phyloP scores from a whole-genome alignment of 129 eudicot species.

The carrot (Daucus carota) region DNA sequence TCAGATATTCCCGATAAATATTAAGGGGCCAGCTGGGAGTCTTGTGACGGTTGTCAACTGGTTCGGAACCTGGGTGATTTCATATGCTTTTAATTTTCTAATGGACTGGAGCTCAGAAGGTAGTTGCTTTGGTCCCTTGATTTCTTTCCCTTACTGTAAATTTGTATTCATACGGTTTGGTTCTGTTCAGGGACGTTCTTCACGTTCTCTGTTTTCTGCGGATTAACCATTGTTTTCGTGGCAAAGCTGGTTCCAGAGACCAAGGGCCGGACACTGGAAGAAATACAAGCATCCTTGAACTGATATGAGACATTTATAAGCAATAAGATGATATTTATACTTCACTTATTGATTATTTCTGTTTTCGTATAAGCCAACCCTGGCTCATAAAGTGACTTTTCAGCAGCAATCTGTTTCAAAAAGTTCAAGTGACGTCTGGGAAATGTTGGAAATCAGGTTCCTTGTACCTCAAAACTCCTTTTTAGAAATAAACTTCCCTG shows the following conservation, averaged over 20 bases:
- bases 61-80: conserved; percentile 81
- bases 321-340: background rate
- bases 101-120: conserved; percentile 72
- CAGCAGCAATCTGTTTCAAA: background rate
- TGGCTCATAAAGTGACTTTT: background rate
- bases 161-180: background rate
- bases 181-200: conserved; percentile 66
- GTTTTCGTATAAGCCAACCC: background rate
- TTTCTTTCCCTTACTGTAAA: too few species aligned
- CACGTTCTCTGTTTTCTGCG: conserved; percentile 41
- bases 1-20: conserved; percentile 87
- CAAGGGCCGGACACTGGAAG: conserved; percentile 52
- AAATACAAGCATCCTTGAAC: conserved; percentile 48
- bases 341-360: background rate
- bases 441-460: background rate
- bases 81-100: conserved; percentile 68
- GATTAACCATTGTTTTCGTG: conserved; percentile 56
- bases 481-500: background rate
- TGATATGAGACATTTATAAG: background rate
- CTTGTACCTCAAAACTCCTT: background rate
- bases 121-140: too few species aligned
- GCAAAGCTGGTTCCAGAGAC: conserved; percentile 58
- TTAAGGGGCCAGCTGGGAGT: conserved; percentile 88
- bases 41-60: conserved; percentile 83
- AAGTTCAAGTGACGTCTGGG: background rate